A percentile compares a stretch with the other conserved stretches of the same genome.
Conservation (phyloP, 2,329 filamentous ascomycete species). For the Beauveria medogensis region DNA sequence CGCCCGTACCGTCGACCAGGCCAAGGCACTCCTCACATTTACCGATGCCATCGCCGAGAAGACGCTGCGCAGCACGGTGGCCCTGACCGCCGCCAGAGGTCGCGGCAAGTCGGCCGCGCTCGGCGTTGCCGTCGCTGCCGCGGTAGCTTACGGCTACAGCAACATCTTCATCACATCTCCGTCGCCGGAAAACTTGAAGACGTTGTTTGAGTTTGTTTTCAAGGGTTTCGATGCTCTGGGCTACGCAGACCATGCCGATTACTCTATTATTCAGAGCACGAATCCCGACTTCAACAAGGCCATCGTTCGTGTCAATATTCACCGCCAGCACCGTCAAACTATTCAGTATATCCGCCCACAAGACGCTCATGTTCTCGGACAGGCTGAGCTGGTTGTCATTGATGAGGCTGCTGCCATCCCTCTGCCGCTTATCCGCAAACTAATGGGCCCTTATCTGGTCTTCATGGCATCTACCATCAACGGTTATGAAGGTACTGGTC, state of each 20-base stretch:
- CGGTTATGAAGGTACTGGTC: slow-evolving; percentile 93
- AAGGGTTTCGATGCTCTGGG: slow-evolving; percentile 93
- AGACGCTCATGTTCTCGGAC: slow-evolving; percentile 88
- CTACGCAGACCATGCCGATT: slow-evolving; percentile 92
- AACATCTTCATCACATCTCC: slow-evolving; percentile 99
- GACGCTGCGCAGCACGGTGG: slow-evolving; percentile 86
- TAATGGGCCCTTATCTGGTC: slow-evolving; percentile 93
- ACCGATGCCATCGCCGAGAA: slow-evolving; percentile 96
- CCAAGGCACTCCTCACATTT: slow-evolving; percentile 93
- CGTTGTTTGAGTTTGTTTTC: slow-evolving; percentile 95
- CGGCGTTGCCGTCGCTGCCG: slow-evolving; percentile 87
- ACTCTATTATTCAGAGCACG: slow-evolving; percentile 95
- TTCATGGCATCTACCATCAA: slow-evolving; percentile 99
- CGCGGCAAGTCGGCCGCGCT: slow-evolving; percentile 95
- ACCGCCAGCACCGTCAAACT: slow-evolving; percentile 89
- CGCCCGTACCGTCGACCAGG: slow-evolving; percentile 88
- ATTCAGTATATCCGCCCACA: slow-evolving; percentile 98
- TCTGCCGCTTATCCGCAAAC: slow-evolving; percentile 79
- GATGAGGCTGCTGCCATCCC: slow-evolving; percentile 97
- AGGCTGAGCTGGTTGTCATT: slow-evolving; percentile 91
- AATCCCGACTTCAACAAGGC: slow-evolving; percentile 99
- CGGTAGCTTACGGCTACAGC: slow-evolving; percentile 92
- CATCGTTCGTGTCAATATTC: slow-evolving; percentile 92
- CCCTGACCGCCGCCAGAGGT: slow-evolving; percentile 86
- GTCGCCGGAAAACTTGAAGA: slow-evolving; percentile 97